Evolutionary conservation across 345 rosid species (phyloP), one percentile per base, ranked within the genome.

Genomic region (Sisymbrium altissimum): DNA sequence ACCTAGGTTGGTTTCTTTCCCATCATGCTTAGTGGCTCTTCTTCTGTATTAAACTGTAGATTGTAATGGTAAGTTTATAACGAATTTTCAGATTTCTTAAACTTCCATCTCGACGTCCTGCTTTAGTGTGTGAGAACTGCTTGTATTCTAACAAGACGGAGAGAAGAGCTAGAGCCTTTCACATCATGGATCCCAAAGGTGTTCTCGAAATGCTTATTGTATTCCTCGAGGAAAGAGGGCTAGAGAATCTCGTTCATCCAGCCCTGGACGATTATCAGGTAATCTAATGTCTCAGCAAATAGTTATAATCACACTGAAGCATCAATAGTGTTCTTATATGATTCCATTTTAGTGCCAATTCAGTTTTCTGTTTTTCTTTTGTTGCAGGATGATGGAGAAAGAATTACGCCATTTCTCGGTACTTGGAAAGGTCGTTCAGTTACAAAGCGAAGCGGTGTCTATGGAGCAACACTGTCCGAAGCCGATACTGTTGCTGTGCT

Each of bases 401-500:
- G 88, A 75, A 65, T 94, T 32, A 71, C 35, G 5, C 97, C 84
- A 25, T 94, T 94, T 78, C 89, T 94, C 15, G 98, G 98, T 36
- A 84, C 74, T 54, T 94, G 98, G 97, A 84, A 89, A 83, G 98
- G 98, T 66, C 88, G 77, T 73, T 91, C 97, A 3, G 17, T 82
- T 48, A 91, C 96, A 30, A 89, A 88, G 64, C 88, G 97, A 50
- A 91, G 92, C 56, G 98, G 95, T 77, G 92, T 94, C 76, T 94
- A 94, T 75, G 98, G 96, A 70, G 79, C 96, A 38, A 94, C 97
- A 36, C 56, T 88, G 66, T 72, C 87, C n/a, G 86, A 89, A 84
- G 95, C 93, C 36, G 85, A 91, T 53, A 82, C 83, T 9, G 45
- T 80, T 55, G 75, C 89, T 64, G 74, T 72, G 50, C 91, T 94